These are phyloP conservation scores for Vaccinium myrtillus DNA, from an alignment of 148 eudicot species.

Conservation along the genomic window DNA sequence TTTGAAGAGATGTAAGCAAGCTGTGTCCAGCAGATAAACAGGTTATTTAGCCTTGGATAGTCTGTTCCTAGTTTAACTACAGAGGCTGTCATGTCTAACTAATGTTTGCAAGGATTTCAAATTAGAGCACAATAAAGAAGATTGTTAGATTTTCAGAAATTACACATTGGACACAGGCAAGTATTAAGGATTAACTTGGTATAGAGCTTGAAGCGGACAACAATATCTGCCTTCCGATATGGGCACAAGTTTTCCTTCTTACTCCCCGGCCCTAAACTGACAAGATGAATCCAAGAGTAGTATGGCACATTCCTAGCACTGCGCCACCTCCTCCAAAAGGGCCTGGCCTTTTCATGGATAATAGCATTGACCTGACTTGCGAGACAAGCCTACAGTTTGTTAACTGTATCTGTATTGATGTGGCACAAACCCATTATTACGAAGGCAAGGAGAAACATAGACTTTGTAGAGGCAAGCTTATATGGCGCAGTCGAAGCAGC, in stretches of 20 bases:
- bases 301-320: not conserved
- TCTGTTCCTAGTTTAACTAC: not conserved
- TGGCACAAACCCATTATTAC: not conserved
- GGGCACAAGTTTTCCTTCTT: constrained; percentile 1
- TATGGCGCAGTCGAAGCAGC: not conserved
- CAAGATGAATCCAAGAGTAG: not conserved
- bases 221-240: not conserved
- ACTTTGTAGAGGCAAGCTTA: not conserved
- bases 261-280: not conserved
- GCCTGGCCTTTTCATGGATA: not conserved
- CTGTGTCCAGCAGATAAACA: not conserved
- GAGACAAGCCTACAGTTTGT: not conserved
- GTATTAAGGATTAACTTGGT: no score
- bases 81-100: not conserved
- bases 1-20: not conserved
- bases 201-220: no score
- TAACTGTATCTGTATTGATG: not conserved
- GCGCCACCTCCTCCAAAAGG: not conserved
- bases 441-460: not conserved
- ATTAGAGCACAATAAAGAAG: not conserved
- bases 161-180: no score
- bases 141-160: no score
- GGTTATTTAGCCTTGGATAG: not conserved
- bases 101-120: not conserved
- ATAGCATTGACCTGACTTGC: not conserved